A percentile compares a stretch with the other conserved stretches of the same genome.
Evolutionary conservation across 148 eudicot genomes (phyloP).

Genomic region (Agrostemma githago): DNA sequence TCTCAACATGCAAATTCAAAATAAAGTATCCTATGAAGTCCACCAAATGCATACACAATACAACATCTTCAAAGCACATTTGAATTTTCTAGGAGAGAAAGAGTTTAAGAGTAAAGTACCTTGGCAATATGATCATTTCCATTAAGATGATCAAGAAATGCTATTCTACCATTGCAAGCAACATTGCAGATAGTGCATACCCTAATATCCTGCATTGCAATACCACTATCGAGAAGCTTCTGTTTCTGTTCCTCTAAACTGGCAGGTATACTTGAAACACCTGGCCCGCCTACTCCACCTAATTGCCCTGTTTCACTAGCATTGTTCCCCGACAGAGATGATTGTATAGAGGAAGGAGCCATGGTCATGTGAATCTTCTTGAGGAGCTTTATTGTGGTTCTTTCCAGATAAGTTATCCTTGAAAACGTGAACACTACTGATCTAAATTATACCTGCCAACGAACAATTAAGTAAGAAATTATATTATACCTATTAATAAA

Average conservation of each 20-base stretch:
- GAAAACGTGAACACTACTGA: too few species aligned
- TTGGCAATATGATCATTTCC: conserved; percentile 43
- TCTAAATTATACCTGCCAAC: too few species aligned
- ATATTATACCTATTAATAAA: too few species aligned
- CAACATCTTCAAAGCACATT: not conserved
- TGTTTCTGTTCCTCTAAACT: conserved; percentile 32
- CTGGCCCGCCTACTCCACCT: conserved; percentile 2
- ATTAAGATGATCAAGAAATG: conserved; percentile 33
- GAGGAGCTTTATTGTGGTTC: too few species aligned
- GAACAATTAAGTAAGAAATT: too few species aligned
- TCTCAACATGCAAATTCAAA: not conserved
- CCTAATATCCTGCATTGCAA: conserved; percentile 21
- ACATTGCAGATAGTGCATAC: conserved; percentile 35
- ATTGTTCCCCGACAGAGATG: conserved; percentile 17
- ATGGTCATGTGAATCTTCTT: conserved; percentile 14
- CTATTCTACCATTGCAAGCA: conserved; percentile 40
- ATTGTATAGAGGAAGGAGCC: conserved; percentile 1
- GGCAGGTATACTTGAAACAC: conserved; percentile 11
- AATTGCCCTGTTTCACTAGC: conserved; percentile 14
- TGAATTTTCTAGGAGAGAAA: conserved; percentile 2
- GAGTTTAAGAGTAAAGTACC: conserved; percentile 23
- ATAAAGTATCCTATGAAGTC: not conserved
- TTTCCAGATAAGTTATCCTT: too few species aligned
- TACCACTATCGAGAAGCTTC: conserved; percentile 35
- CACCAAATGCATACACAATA: not conserved